Conservation (phyloP, 2,329 filamentous ascomycete species). For the Pyricularia grisea region DNA sequence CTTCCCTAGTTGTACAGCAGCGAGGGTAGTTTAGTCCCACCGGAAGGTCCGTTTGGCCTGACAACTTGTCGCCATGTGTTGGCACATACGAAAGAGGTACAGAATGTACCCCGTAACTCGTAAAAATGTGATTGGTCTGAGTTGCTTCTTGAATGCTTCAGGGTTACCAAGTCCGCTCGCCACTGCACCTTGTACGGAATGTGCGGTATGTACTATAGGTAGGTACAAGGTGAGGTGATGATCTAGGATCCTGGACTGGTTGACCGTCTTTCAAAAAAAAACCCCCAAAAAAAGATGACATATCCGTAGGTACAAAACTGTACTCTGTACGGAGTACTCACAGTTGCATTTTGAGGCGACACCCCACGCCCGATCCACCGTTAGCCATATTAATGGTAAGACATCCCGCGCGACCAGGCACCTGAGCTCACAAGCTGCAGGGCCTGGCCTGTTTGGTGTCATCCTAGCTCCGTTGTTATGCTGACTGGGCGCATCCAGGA, state of each 20-base stretch:
- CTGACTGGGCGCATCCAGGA: not conserved
- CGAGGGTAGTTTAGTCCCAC: not conserved
- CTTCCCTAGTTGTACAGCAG: not conserved
- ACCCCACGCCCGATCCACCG: not conserved
- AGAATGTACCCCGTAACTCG: not conserved
- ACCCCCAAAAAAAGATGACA: not conserved
- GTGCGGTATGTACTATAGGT: not conserved
- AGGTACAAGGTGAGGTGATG: not conserved
- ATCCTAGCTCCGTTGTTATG: not conserved
- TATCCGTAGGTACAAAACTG: too few species aligned
- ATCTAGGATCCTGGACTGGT: not conserved
- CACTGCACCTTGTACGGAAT: not conserved
- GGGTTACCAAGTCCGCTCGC: not conserved
- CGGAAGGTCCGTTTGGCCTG: not conserved
- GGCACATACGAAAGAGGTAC: not conserved
- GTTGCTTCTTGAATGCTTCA: not conserved
- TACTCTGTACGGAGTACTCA: not conserved
- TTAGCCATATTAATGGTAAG: not conserved
- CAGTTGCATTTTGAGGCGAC: not conserved
- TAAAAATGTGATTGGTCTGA: not conserved
- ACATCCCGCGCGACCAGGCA: not conserved
- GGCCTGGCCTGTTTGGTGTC: not conserved
- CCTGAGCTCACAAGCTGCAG: not conserved
- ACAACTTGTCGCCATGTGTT: not conserved
- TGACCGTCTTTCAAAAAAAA: not conserved